These are phyloP conservation scores for Tetrastigma voinierianum DNA, from an alignment of 164 flowering plant genomes.

Conservation along the genomic window DNA sequence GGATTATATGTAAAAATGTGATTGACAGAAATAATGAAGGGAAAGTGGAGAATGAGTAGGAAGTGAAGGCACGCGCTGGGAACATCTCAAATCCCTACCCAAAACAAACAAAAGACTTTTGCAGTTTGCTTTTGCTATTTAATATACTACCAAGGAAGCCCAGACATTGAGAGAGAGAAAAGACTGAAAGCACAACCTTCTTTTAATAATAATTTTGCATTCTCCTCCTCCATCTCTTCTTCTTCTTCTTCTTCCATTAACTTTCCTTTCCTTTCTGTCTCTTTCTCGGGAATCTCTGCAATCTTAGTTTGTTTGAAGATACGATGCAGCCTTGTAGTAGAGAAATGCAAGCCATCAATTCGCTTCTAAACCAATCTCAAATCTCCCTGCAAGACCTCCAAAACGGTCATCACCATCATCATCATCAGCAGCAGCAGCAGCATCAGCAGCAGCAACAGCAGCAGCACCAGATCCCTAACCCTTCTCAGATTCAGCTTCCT, in stretches of 20 bases:
- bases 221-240: too few relatives aligned
- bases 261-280: background rate
- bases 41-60: background rate
- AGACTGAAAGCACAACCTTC: too few relatives aligned
- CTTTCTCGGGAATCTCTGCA: background rate
- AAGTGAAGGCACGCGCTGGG: too few relatives aligned
- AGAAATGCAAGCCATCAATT: constrained; percentile 36
- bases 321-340: constrained; percentile 28
- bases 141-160: background rate
- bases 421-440: constrained; percentile 17
- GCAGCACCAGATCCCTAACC: constrained; percentile 3
- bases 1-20: too few relatives aligned
- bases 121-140: constrained; percentile 17
- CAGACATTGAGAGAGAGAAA: background rate
- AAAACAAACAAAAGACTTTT: background rate
- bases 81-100: background rate
- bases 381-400: constrained; percentile 42
- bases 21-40: background rate
- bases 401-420: constrained; percentile 5
- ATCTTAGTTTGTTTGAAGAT: background rate
- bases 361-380: constrained; percentile 31
- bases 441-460: constrained; percentile 21
- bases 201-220: too few relatives aligned
- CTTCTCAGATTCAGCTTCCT: background rate
- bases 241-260: background rate